phyloP scores from a whole-genome alignment of 1,284 basidiomycete species.

The Ceratobasidium sp. region DNA sequence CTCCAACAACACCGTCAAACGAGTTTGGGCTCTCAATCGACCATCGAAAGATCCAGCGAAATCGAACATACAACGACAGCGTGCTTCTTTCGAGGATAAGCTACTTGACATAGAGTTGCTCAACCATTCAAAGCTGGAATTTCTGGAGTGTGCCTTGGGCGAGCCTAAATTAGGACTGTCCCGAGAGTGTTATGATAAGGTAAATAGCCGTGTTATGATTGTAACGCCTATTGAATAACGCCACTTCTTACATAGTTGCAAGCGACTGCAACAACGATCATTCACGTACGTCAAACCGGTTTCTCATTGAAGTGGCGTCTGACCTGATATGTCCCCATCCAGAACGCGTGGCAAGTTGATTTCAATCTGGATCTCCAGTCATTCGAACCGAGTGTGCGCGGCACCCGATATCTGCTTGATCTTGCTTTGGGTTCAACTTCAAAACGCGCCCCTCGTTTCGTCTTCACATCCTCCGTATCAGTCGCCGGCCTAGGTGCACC shows the following conservation, averaged over 20 bases:
- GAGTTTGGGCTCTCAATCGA: slow-evolving; percentile 46
- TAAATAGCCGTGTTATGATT: not conserved
- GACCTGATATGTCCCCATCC: not conserved
- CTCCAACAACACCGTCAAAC: slow-evolving; percentile 22
- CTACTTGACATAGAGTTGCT: not conserved
- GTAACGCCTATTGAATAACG: not conserved
- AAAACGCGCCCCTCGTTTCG: slow-evolving; percentile 42
- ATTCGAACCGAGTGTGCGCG: slow-evolving; percentile 43
- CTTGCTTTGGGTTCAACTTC: slow-evolving; percentile 28
- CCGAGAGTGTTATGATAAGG: slow-evolving; percentile 17
- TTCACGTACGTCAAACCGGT: slow-evolving; percentile 23
- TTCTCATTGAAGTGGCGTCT: not conserved
- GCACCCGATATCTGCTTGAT: slow-evolving; percentile 41
- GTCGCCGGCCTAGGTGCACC: slow-evolving; percentile 34
- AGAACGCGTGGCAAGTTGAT: slow-evolving; percentile 46
- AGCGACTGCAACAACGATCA: slow-evolving; percentile 28
- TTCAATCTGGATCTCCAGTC: slow-evolving; percentile 45
- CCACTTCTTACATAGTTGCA: slow-evolving; percentile 21
- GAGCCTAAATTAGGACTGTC: slow-evolving; percentile 21
- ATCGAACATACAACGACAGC: slow-evolving; percentile 16
- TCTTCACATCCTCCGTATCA: slow-evolving; percentile 45
- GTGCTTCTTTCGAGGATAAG: slow-evolving; percentile 27
- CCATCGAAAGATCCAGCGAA: not conserved
- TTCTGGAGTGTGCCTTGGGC: slow-evolving; percentile 19
- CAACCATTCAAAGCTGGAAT: slow-evolving; percentile 19